Evolutionary conservation across 164 flowering plant species (phyloP).

Genomic region (Umbilicus rupestris): DNA sequence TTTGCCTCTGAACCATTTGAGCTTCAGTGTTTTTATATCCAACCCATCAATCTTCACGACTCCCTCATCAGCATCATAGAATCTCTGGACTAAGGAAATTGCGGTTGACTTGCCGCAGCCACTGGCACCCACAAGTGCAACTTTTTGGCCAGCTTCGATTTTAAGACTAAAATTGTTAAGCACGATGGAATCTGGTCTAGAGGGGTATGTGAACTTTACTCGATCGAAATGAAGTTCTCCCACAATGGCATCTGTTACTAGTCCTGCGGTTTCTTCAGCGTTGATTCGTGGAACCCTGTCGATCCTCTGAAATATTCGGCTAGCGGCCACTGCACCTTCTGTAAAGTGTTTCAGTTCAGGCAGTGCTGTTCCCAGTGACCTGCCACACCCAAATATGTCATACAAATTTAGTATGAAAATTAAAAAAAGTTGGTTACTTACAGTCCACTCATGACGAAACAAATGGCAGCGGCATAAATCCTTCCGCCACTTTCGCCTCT

Average conservation of each 20-base stretch:
- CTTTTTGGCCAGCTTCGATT: slow-evolving; percentile 64
- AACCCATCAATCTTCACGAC: slow-evolving; percentile 54
- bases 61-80: slow-evolving; percentile 63
- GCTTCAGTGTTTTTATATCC: slow-evolving; percentile 40
- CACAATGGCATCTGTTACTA: slow-evolving; percentile 27
- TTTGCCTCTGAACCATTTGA: slow-evolving; percentile 71
- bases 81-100: slow-evolving; percentile 64
- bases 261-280: slow-evolving; percentile 48
- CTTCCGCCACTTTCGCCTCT: slow-evolving; percentile 82
- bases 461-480: slow-evolving; percentile 70
- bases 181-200: slow-evolving; percentile 61
- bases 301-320: slow-evolving; percentile 53
- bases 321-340: slow-evolving; percentile 77
- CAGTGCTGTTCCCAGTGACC: slow-evolving; percentile 75
- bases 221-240: slow-evolving; percentile 54
- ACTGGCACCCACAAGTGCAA: slow-evolving; percentile 87
- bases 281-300: slow-evolving; percentile 62
- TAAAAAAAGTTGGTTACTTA: slow-evolving; percentile 23
- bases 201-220: slow-evolving; percentile 67
- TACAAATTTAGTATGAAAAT: background rate
- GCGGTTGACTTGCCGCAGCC: slow-evolving; percentile 92
- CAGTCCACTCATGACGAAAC: slow-evolving; percentile 75
- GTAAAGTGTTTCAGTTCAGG: slow-evolving; percentile 77
- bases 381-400: slow-evolving; percentile 19
- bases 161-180: slow-evolving; percentile 60